phyloP scores from a whole-genome alignment of 164 flowering plant genomes.

The Paratinospora sagittata region DNA sequence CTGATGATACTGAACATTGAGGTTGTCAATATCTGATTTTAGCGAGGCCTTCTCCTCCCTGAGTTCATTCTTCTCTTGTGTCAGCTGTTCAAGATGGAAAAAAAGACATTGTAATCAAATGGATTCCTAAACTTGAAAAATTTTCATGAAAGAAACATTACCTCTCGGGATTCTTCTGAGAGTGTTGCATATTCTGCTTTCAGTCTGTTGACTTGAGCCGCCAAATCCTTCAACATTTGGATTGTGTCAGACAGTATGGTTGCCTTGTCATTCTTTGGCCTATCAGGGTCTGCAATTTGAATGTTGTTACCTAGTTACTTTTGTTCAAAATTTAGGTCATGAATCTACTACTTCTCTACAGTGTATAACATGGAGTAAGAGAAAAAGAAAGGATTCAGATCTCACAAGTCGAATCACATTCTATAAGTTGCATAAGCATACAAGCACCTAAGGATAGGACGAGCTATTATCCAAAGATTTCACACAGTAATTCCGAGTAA shows the following conservation, averaged over 20 bases:
- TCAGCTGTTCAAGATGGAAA: conserved; percentile 40
- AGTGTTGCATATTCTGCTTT: conserved; percentile 64
- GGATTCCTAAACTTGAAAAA: neutral
- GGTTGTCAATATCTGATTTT: conserved; percentile 73
- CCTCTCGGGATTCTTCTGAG: conserved; percentile 90
- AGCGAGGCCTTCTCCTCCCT: conserved; percentile 84
- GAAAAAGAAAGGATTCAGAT: neutral
- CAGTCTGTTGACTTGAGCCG: conserved; percentile 69
- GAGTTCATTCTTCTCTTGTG: conserved; percentile 93
- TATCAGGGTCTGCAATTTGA: conserved; percentile 67
- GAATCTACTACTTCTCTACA: too few species aligned
- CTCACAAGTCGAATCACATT: neutral
- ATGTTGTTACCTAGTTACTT: neutral
- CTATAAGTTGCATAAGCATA: neutral
- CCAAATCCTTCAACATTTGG: conserved; percentile 78
- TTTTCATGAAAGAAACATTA: conserved; percentile 19
- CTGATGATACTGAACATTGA: conserved; percentile 74
- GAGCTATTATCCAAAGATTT: too few species aligned
- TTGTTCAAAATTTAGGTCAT: neutral
- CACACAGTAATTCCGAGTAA: too few species aligned
- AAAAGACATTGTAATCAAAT: conserved; percentile 1
- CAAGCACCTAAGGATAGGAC: neutral
- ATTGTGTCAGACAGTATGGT: conserved; percentile 80
- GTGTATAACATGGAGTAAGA: neutral
- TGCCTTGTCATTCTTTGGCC: conserved; percentile 94